Evolutionary conservation across 768 basidiomycete species (phyloP).

Genomic region (Hygrophoropsis aurantiaca): DNA sequence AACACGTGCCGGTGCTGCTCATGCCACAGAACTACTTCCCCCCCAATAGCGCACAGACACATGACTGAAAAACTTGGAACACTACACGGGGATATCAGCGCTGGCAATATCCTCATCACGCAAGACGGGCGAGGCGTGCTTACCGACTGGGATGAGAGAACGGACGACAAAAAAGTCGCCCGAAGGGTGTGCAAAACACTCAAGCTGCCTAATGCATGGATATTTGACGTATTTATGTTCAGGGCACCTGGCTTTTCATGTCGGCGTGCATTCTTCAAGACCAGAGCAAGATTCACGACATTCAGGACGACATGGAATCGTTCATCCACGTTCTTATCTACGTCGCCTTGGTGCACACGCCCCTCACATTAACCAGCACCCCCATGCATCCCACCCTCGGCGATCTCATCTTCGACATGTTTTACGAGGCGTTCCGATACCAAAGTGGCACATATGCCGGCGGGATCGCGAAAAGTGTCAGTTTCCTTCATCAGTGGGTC

Average conservation of each 20-base stretch:
- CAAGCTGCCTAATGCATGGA: no score
- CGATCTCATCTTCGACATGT: no score
- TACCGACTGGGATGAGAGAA: slow-evolving; percentile 22
- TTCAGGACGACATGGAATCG: slow-evolving; percentile 34
- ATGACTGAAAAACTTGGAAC: slow-evolving; percentile 9
- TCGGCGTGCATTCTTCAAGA: slow-evolving; percentile 18
- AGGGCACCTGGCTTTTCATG: slow-evolving; percentile 37
- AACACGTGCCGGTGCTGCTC: neutral
- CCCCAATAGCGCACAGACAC: slow-evolving; percentile 19
- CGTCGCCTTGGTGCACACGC: slow-evolving; percentile 7
- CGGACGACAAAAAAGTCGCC: no score
- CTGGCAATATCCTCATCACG: slow-evolving; percentile 18
- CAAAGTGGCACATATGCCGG: no score
- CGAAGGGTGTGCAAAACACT: no score
- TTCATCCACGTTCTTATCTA: slow-evolving; percentile 24
- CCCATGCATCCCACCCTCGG: no score
- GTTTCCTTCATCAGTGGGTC: no score
- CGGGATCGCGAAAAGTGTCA: no score
- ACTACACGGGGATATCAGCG: slow-evolving; percentile 26
- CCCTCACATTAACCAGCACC: no score
- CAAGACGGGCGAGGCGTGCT: slow-evolving; percentile 12
- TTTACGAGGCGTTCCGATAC: no score
- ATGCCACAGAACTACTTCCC: neutral
- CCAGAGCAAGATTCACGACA: slow-evolving; percentile 13
- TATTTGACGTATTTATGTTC: neutral